These are phyloP conservation scores for Trifolium repens DNA, from an alignment of 306 rosid species.

Conservation along the genomic window DNA sequence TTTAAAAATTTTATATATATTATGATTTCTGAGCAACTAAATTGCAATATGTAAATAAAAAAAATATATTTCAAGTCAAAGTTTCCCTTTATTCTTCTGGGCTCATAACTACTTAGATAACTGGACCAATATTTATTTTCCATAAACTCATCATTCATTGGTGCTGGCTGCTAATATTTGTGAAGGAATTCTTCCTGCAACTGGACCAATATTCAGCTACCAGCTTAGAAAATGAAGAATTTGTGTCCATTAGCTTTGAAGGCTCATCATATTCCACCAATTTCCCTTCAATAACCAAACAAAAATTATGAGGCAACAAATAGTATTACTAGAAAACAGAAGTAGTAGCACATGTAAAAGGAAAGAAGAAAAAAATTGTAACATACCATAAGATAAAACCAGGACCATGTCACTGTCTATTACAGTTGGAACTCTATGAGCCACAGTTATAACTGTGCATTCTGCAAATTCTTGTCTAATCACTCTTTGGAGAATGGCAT, in stretches of 20 bases:
- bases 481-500: conserved; percentile 60
- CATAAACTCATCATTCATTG: conserved; percentile 17
- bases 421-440: too few species aligned
- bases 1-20: too few species aligned
- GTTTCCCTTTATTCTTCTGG: neutral
- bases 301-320: neutral
- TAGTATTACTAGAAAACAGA: neutral
- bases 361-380: neutral
- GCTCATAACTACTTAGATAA: neutral
- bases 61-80: too few species aligned
- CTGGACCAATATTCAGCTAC: conserved; percentile 86
- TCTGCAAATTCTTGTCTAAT: conserved; percentile 69
- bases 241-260: conserved; percentile 37
- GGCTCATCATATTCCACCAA: conserved; percentile 67
- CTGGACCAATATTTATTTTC: neutral
- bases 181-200: conserved; percentile 50
- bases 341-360: neutral
- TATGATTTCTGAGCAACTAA: neutral
- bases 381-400: conserved; percentile 78
- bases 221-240: conserved; percentile 75
- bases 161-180: conserved; percentile 8
- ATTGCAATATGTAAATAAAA: neutral
- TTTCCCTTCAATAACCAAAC: conserved; percentile 50
- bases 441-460: conserved; percentile 78
- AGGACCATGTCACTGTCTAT: conserved; percentile 89